These are phyloP conservation scores for Astrephomene gubernaculifera DNA, from an alignment of 139 green algal genomes.

Conservation along the genomic window DNA sequence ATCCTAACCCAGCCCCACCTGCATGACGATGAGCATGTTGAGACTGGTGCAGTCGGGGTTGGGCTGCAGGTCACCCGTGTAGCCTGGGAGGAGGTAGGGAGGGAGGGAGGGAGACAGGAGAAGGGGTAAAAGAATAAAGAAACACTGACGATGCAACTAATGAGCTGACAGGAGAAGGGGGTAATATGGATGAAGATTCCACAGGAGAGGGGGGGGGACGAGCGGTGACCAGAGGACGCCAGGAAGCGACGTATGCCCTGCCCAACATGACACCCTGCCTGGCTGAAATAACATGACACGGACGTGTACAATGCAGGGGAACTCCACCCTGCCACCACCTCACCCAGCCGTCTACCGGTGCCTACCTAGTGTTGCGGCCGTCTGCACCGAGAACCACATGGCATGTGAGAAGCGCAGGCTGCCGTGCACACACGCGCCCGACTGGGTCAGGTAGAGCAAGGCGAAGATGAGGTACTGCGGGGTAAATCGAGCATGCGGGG, in stretches of 20 bases:
- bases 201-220: no score
- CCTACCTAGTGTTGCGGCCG: constrained; percentile 34
- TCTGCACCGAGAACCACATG: constrained; percentile 40
- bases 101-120: not conserved
- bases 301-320: no score
- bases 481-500: no score
- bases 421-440: not conserved
- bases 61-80: constrained; percentile 51
- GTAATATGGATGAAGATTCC: no score
- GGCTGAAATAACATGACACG: no score
- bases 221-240: no score
- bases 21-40: constrained; percentile 65
- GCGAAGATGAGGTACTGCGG: constrained; percentile 65
- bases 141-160: no score
- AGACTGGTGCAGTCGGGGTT: constrained; percentile 61
- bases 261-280: no score
- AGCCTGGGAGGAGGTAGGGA: constrained; percentile 24
- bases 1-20: constrained; percentile 27
- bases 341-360: not conserved
- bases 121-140: no score
- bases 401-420: constrained; percentile 27
- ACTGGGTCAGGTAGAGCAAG: constrained; percentile 35
- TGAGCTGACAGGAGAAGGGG: no score
- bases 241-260: no score
- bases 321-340: not conserved